These are phyloP conservation scores for Ustilago shanxiensis DNA, from an alignment of 1,284 basidiomycete species.

Conservation along the genomic window DNA sequence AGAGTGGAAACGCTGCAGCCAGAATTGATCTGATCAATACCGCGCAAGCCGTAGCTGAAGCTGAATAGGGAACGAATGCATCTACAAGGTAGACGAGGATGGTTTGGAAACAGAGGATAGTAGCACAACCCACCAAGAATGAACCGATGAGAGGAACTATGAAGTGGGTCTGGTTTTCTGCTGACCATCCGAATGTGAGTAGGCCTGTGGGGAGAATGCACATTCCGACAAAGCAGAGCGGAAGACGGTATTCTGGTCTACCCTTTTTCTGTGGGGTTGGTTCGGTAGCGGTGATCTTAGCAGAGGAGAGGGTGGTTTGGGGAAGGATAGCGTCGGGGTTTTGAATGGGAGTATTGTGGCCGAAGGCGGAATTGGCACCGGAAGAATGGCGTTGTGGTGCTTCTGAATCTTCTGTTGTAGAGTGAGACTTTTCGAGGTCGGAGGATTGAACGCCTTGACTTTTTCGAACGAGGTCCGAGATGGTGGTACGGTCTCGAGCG, in stretches of 20 bases:
- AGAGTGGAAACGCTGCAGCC: slow-evolving; percentile 72
- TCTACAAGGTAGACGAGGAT: slow-evolving; percentile 72
- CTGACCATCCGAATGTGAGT: slow-evolving; percentile 69
- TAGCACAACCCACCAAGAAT: slow-evolving; percentile 55
- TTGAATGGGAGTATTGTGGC: slow-evolving; percentile 20
- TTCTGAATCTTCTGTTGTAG: not conserved
- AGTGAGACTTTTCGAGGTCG: slow-evolving; percentile 8
- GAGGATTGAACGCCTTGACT: not conserved
- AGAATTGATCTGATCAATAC: slow-evolving; percentile 68
- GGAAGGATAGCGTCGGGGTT: slow-evolving; percentile 5
- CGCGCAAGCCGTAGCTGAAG: slow-evolving; percentile 71
- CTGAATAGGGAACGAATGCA: slow-evolving; percentile 72
- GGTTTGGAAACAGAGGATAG: slow-evolving; percentile 72
- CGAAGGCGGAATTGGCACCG: slow-evolving; percentile 16
- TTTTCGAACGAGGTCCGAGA: not conserved
- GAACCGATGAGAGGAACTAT: slow-evolving; percentile 57
- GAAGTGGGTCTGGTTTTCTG: slow-evolving; percentile 51
- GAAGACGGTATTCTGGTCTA: slow-evolving; percentile 66
- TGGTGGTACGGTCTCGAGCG: slow-evolving; percentile 2
- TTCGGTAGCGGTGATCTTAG: not conserved
- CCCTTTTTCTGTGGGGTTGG: slow-evolving; percentile 38
- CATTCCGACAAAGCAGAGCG: slow-evolving; percentile 72
- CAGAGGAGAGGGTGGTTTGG: not conserved
- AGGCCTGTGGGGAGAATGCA: slow-evolving; percentile 72
- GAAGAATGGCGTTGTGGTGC: not conserved